A percentile compares a stretch with the other conserved stretches of the same genome.
Conservation (phyloP, 2,329 filamentous ascomycete genomes). For the Mycogone perniciosa region DNA sequence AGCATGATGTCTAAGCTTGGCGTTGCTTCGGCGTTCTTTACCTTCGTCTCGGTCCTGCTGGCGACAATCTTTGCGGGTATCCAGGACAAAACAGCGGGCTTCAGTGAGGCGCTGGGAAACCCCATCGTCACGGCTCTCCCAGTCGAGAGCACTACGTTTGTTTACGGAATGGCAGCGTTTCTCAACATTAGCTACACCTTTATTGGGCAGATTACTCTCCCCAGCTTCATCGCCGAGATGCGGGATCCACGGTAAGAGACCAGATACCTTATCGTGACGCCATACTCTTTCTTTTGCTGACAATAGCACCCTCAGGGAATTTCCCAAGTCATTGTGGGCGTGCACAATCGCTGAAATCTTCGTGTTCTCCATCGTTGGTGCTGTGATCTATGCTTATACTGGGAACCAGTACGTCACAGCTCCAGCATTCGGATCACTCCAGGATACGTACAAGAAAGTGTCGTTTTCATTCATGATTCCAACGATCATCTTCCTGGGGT, state of each 20-base stretch:
- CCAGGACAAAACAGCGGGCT: constrained; percentile 66
- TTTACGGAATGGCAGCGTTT: constrained; percentile 78
- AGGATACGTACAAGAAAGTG: constrained; percentile 76
- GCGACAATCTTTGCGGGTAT: constrained; percentile 77
- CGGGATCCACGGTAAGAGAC: constrained; percentile 46
- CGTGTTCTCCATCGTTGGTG: constrained; percentile 76
- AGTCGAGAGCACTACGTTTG: constrained; percentile 66
- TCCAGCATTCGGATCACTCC: constrained; percentile 79
- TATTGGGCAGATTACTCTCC: constrained; percentile 89
- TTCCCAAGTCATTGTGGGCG: constrained; percentile 86
- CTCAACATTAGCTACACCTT: constrained; percentile 96
- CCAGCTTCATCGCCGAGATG: constrained; percentile 96
- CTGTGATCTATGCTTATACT: constrained; percentile 77
- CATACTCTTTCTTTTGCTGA: constrained; percentile 4
- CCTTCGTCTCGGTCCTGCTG: constrained; percentile 80
- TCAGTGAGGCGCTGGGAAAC: constrained; percentile 51
- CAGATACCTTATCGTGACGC: neutral
- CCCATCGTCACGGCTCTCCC: constrained; percentile 65
- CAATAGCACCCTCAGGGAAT: constrained; percentile 56
- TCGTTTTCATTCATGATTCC: constrained; percentile 94
- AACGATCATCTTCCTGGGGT: constrained; percentile 85
- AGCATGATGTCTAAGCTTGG: constrained; percentile 71
- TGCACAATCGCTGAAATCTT: constrained; percentile 85
- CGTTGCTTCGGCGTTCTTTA: constrained; percentile 75
- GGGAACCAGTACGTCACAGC: constrained; percentile 84